Base-by-base conservation (phyloP, 495 filamentous ascomycete genomes). In the Podospora pseudocomata region DNA sequence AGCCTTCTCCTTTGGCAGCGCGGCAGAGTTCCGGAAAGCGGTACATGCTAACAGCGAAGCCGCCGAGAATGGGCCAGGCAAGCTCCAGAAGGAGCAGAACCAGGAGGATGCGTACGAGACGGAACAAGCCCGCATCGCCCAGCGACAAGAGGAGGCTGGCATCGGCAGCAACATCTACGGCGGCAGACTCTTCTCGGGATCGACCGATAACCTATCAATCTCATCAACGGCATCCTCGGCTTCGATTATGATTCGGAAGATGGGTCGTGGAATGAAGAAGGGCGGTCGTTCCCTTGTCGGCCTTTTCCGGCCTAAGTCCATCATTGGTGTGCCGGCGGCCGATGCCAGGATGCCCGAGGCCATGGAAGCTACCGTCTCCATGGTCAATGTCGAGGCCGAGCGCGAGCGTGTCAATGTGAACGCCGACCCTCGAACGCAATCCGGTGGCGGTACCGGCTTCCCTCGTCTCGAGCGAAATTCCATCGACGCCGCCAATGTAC, bases 161-260 rank as follows among this genome's bases (percentile, higher is more conserved):
- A 86, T 98, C 68, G 96, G 96, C 53, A 92, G 90, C 72, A 94
- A 90, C 72, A 98, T 99, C 72, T 99, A 99, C 79, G 92, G 94
- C 30, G 93, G 95, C 70, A 88, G 89, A 69, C 86, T 94, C 68
- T 97, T 97, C 77, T 85, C 89, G 26, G 91, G 93, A 27, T 99
- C 95, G 32, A 98, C 93, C 7, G 95, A 99, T 80, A 97, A 98
- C 68, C 77, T 99, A 18, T 98, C 96, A 3, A 93, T 99, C 65
- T 97, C 94, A 4, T 98, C 96, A 15, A 98, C 95, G 19, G 95
- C 95, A 32, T 98, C 96, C 6, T 99, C 95, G 23, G 95, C 95
- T 27, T 98, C 96, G 49, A 90, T 99, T 70, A 99, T 99, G 95
- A 94, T 99, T 74, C 88, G 95, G 32, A 99, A 99, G 83, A 98